Conservation (phyloP, 768 basidiomycete genomes). For the Hygrocybe coccinea region DNA sequence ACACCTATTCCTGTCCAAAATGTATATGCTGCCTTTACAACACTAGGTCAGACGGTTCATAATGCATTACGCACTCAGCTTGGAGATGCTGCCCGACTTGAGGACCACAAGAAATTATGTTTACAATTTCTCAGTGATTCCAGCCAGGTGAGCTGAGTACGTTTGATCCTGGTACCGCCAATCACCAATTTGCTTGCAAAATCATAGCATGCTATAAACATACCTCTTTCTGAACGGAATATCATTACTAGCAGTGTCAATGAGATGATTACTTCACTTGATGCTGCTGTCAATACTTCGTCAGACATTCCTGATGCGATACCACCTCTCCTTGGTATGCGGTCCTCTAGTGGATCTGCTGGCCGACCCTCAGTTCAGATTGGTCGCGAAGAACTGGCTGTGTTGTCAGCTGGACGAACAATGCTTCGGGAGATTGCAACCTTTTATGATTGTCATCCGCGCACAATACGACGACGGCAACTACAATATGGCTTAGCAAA, state of each 20-base stretch:
- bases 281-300: conserved; percentile 9
- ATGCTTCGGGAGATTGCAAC: conserved; percentile 10
- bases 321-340: neutral
- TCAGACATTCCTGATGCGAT: conserved; percentile 8
- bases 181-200: no score
- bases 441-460: conserved; percentile 11
- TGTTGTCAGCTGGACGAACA: conserved; percentile 14
- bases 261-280: conserved; percentile 13
- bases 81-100: no score
- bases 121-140: no score
- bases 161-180: no score
- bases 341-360: conserved; percentile 2
- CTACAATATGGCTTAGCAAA: conserved; percentile 18
- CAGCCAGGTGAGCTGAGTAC: no score
- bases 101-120: no score
- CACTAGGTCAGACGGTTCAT: no score
- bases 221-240: conserved; percentile 7
- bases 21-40: no score
- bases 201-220: no score
- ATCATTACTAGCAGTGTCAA: conserved; percentile 10
- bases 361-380: conserved; percentile 24
- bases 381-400: conserved; percentile 14
- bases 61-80: no score
- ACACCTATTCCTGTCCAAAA: no score
- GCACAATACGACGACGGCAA: conserved; percentile 16